Conservation (phyloP, 257 asterid species). For the Nicotiana benthamiana region DNA sequence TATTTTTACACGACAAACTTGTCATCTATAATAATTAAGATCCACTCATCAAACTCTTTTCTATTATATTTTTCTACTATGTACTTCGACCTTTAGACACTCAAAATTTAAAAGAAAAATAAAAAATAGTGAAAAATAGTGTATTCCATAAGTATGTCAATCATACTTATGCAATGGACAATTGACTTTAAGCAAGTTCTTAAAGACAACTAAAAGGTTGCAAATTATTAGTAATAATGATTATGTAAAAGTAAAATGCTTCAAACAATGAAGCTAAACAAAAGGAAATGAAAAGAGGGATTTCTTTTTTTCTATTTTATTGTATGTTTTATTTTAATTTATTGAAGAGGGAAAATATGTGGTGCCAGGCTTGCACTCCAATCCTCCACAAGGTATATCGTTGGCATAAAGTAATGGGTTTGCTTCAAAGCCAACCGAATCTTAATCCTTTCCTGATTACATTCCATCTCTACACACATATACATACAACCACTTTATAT, state of each 20-base stretch:
- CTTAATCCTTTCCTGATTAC: slow-evolving; percentile 32
- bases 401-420: slow-evolving; percentile 57
- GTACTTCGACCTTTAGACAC: too few species aligned
- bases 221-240: too few species aligned
- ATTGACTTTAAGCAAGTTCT: neutral
- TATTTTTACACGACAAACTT: too few species aligned
- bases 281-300: neutral
- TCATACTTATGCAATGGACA: neutral
- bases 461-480: neutral
- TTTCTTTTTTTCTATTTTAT: neutral
- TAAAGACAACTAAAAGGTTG: neutral
- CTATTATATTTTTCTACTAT: too few species aligned
- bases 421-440: slow-evolving; percentile 96
- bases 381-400: slow-evolving; percentile 80
- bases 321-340: neutral
- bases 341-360: slow-evolving; percentile 25
- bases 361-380: slow-evolving; percentile 99
- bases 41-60: too few species aligned
- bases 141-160: too few species aligned
- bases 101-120: too few species aligned
- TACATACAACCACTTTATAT: neutral
- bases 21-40: too few species aligned
- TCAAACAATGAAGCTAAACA: neutral
- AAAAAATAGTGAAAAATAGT: too few species aligned
- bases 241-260: neutral